Percentiles rank a stretch among this genome's conserved stretches.
phyloP scores from a whole-genome alignment of 495 filamentous ascomycete species.

The Apodospora peruviana region DNA sequence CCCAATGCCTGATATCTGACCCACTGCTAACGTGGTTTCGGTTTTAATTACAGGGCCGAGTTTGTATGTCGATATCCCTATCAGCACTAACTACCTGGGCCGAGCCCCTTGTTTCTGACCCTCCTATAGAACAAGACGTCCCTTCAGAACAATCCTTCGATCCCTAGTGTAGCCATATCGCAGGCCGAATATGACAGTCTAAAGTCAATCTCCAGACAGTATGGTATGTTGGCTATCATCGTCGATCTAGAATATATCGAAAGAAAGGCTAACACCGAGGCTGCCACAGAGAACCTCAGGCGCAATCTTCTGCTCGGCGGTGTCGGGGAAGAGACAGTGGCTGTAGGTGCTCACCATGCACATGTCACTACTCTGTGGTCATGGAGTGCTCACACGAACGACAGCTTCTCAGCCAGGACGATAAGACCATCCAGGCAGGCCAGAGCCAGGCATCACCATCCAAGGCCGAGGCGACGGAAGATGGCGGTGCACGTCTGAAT shows the following conservation, averaged over 20 bases:
- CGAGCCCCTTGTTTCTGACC: too few species aligned
- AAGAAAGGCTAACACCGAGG: not conserved
- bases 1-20: too few species aligned
- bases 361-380: not conserved
- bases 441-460: constrained; percentile 11
- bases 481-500: constrained; percentile 22
- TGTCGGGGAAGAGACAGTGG: constrained; percentile 54
- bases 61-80: constrained; percentile 17
- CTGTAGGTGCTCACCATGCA: constrained; percentile 34
- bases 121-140: not conserved
- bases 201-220: constrained; percentile 20
- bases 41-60: constrained; percentile 10
- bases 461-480: constrained; percentile 11
- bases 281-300: constrained; percentile 51
- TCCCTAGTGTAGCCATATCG: constrained; percentile 15
- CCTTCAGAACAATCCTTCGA: not conserved
- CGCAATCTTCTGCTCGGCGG: constrained; percentile 59
- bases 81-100: too few species aligned
- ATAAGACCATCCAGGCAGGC: constrained; percentile 17
- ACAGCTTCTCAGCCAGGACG: constrained; percentile 51
- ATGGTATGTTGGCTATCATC: constrained; percentile 21
- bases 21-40: constrained; percentile 9
- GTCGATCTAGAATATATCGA: too few species aligned
- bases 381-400: constrained; percentile 2
- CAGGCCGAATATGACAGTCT: constrained; percentile 31